Evolutionary conservation across 169 alveolate genomes (phyloP).

Genomic region (Toxoplasma gondii): DNA sequence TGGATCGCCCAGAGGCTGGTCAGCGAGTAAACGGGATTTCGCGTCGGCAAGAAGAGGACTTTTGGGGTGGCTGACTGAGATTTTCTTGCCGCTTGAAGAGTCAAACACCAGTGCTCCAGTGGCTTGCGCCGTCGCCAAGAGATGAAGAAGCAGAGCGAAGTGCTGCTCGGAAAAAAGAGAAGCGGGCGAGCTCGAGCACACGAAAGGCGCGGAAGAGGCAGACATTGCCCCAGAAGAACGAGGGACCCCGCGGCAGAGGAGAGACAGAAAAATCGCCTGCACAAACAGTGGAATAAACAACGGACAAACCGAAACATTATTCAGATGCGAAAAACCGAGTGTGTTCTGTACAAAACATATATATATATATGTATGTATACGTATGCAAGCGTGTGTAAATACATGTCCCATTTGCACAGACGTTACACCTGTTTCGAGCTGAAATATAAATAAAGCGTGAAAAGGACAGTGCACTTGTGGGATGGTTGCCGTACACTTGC

Average conservation of each 20-base stretch:
- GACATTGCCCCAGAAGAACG: background rate
- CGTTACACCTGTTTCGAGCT: background rate
- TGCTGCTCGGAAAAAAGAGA: background rate
- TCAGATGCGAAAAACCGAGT: background rate
- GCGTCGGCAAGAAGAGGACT: background rate
- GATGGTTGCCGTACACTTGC: background rate
- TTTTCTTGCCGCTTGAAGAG: background rate
- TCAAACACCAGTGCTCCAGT: background rate
- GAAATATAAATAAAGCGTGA: too few relatives aligned
- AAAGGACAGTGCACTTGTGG: background rate
- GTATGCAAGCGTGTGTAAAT: background rate
- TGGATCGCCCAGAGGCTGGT: background rate
- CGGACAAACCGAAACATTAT: background rate
- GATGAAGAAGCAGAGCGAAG: constrained; percentile 32
- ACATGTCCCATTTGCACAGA: background rate
- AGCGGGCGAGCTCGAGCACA: background rate
- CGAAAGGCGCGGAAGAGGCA: background rate
- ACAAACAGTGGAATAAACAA: background rate
- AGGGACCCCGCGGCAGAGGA: background rate
- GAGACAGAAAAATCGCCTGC: background rate
- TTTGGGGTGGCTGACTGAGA: too few relatives aligned
- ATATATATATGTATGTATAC: background rate
- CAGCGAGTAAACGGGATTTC: background rate
- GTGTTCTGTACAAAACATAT: background rate
- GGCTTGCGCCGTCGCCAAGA: background rate